Evolutionary conservation across 2,329 filamentous ascomycete species (phyloP), one percentile per base, ranked within the genome.

Genomic region (Stachybotrys echinatus): DNA sequence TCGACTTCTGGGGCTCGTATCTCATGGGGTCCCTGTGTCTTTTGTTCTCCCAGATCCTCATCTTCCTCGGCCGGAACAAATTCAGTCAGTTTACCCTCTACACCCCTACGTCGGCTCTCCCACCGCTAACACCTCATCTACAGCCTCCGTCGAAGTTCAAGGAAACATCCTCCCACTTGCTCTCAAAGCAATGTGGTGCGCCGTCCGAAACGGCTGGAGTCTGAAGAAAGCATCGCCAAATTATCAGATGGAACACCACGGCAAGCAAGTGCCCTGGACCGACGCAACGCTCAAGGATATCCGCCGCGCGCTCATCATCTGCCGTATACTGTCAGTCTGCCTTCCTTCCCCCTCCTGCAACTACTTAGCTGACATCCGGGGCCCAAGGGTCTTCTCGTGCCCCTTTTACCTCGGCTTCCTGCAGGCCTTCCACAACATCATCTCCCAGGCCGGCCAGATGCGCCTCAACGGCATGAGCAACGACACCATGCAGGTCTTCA

Each of bases 391-490:
- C 17, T 46, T 31, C 23, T 46, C 44, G 14, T 46, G 44, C n/a
- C 44, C 44, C 23, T 56, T 55, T 42, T 54, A 54, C 14, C 65
- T 79, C 5, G 68, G 73, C 6, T 78, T 78, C 64, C 76, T 75
- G 60, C 77, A 80, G 57, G 78, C 79, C 68, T 68, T 70, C 50
- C 77, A 74, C 65, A 80, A 80, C 54, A 59, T 81, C 37, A 75
- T 75, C 17, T 78, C 76, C 0, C 78, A 81, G 58, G 77, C 77
- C 12, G 75, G 74, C 0, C 77, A 77, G 20, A 76, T 80, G 74
- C 57, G 65, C 6, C 70, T 74, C 5, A 68, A 74, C 51, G 77
- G 77, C 44, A 70, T 79, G 1, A 77, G 78, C 48, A 81, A 80
- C 64, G 78, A 81, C 48, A 67, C 79, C 50, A 73, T 81, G 58